Evolutionary conservation across 2,329 filamentous ascomycete species (phyloP).

Genomic region (Macrophomina pseudophaseolina): DNA sequence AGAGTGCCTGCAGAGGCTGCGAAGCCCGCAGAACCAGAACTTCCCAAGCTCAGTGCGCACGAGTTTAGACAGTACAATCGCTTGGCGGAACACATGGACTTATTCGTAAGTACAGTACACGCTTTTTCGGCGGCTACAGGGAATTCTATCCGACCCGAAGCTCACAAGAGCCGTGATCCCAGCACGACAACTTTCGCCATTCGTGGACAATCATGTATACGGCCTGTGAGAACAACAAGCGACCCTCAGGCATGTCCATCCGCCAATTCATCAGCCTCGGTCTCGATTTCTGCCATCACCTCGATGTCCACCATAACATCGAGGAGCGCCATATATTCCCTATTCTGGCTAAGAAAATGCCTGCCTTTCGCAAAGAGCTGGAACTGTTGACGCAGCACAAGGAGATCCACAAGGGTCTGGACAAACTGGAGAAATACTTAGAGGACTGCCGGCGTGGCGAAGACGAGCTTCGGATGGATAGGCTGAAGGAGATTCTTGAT

Average conservation of each 20-base stretch:
- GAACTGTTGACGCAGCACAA: constrained; percentile 76
- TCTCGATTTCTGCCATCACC: constrained; percentile 70
- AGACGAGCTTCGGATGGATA: constrained; percentile 59
- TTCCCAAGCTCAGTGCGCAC: constrained; percentile 65
- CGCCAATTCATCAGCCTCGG: constrained; percentile 71
- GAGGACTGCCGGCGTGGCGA: constrained; percentile 66
- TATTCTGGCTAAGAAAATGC: constrained; percentile 75
- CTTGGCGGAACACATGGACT: constrained; percentile 76
- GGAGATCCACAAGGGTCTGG: constrained; percentile 78
- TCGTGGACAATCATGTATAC: constrained; percentile 74
- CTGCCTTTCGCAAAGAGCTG: constrained; percentile 71
- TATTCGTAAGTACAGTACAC: constrained; percentile 56
- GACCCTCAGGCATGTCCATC: constrained; percentile 68
- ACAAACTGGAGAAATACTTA: constrained; percentile 70
- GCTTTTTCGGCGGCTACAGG: too few species aligned
- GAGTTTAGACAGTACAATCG: constrained; percentile 75
- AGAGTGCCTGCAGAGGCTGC: not conserved
- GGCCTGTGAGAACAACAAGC: constrained; percentile 64
- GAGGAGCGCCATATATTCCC: constrained; percentile 86
- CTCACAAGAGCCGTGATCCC: constrained; percentile 21
- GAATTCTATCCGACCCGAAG: too few species aligned
- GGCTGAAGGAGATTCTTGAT: constrained; percentile 75
- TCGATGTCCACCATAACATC: constrained; percentile 80
- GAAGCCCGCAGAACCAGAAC: not conserved
- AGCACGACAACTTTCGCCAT: constrained; percentile 78